Conservation (phyloP, 2,329 filamentous ascomycete species). For the Plenodomus lindquistii region DNA sequence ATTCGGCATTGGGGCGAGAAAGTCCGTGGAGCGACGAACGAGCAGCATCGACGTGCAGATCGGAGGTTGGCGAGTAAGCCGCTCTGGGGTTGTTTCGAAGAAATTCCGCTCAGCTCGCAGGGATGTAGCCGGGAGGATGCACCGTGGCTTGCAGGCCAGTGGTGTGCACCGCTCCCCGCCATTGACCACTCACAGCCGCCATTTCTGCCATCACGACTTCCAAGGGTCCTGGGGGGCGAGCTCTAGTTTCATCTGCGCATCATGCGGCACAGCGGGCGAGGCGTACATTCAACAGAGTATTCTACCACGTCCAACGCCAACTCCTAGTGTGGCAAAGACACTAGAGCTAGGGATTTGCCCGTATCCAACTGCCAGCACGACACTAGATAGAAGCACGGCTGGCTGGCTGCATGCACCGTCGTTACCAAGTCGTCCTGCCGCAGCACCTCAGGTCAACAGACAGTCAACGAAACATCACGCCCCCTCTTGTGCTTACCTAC, state of each 20-base stretch:
- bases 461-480: not conserved
- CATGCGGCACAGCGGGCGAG: slow-evolving; percentile 1
- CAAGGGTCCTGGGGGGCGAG: slow-evolving; percentile 2
- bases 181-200: slow-evolving; percentile 1
- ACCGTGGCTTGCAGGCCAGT: not conserved
- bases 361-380: not conserved
- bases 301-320: no score
- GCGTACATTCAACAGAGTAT: no score
- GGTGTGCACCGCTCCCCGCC: slow-evolving; percentile 2
- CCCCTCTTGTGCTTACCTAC: no score
- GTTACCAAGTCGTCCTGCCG: slow-evolving; percentile 1
- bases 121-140: not conserved
- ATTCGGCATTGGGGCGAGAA: not conserved
- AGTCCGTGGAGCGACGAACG: not conserved
- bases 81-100: not conserved
- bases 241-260: slow-evolving; percentile 3
- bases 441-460: slow-evolving; percentile 5
- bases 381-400: not conserved
- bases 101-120: slow-evolving; percentile 2
- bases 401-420: slow-evolving; percentile 6
- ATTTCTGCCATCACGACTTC: slow-evolving; percentile 4
- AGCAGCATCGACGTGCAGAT: not conserved
- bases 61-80: no score
- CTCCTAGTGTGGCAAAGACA: no score
- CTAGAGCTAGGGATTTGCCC: no score